phyloP scores from a whole-genome alignment of 1,139 yeast species.

The Candida sojae region DNA sequence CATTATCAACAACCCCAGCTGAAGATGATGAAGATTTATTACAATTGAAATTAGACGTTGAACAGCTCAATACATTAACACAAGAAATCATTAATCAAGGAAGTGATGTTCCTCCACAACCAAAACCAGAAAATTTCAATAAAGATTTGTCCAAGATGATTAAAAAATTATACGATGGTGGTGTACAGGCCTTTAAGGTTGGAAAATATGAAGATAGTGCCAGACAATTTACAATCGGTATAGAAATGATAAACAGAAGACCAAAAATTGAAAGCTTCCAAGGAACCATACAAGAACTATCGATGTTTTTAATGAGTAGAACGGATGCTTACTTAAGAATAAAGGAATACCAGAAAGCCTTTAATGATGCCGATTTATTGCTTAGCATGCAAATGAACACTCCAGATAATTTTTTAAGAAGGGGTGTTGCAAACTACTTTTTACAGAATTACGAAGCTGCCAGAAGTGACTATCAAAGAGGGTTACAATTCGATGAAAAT shows the following conservation, averaged over 20 bases:
- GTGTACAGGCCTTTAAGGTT: conserved; percentile 61
- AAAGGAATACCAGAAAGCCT: conserved; percentile 69
- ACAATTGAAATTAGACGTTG: conserved; percentile 47
- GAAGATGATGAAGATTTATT: conserved; percentile 25
- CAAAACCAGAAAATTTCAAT: conserved; percentile 52
- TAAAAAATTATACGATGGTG: conserved; percentile 73
- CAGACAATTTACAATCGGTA: conserved; percentile 71
- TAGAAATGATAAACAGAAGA: conserved; percentile 80
- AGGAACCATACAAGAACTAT: conserved; percentile 74
- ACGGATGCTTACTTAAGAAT: conserved; percentile 78
- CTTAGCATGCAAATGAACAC: conserved; percentile 62
- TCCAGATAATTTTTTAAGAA: conserved; percentile 80
- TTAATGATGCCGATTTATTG: conserved; percentile 78
- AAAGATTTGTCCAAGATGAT: conserved; percentile 66
- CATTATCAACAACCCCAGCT: conserved; percentile 18
- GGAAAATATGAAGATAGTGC: conserved; percentile 71
- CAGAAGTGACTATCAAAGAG: conserved; percentile 75
- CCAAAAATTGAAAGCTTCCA: conserved; percentile 86
- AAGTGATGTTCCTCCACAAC: conserved; percentile 70
- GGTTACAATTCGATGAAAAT: conserved; percentile 62
- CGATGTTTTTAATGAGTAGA: conserved; percentile 72
- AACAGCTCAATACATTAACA: conserved; percentile 65
- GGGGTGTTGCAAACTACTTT: conserved; percentile 72
- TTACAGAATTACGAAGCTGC: conserved; percentile 75
- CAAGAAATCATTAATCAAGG: conserved; percentile 60